Percentiles rank a stretch among this genome's conserved stretches.
Evolutionary conservation across 116 monocot genomes (phyloP).

Genomic region (Phalaenopsis hybrid): DNA sequence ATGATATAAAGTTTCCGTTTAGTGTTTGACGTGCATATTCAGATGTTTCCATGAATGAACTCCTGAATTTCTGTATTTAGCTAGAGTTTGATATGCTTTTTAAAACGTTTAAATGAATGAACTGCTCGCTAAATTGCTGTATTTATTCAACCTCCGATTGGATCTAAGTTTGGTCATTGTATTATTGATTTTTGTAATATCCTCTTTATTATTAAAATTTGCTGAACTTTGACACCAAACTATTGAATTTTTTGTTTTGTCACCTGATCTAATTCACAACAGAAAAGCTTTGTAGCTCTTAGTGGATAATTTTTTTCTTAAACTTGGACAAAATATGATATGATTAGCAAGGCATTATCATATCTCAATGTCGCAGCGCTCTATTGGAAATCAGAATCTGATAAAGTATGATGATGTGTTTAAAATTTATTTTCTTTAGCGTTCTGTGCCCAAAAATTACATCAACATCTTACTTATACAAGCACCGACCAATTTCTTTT

Average conservation of each 20-base stretch:
- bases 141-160: too few species aligned
- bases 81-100: too few species aligned
- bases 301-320: background rate
- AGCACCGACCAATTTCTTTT: background rate
- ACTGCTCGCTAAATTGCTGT: too few species aligned
- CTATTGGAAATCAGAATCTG: background rate
- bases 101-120: too few species aligned
- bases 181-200: background rate
- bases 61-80: too few species aligned
- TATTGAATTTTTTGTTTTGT: background rate
- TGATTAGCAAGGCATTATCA: background rate
- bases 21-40: too few species aligned
- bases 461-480: background rate
- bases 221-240: background rate
- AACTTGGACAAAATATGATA: background rate
- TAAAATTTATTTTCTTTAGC: background rate
- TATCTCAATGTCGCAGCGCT: background rate
- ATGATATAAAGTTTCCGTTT: too few species aligned
- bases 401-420: background rate
- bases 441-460: background rate
- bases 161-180: background rate
- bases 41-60: too few species aligned
- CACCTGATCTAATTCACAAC: background rate
- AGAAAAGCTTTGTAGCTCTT: background rate
- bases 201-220: background rate